A percentile compares a stretch with the other conserved stretches of the same genome.
phyloP scores from a whole-genome alignment of 768 basidiomycete genomes.

The Pulveroboletus sp. region DNA sequence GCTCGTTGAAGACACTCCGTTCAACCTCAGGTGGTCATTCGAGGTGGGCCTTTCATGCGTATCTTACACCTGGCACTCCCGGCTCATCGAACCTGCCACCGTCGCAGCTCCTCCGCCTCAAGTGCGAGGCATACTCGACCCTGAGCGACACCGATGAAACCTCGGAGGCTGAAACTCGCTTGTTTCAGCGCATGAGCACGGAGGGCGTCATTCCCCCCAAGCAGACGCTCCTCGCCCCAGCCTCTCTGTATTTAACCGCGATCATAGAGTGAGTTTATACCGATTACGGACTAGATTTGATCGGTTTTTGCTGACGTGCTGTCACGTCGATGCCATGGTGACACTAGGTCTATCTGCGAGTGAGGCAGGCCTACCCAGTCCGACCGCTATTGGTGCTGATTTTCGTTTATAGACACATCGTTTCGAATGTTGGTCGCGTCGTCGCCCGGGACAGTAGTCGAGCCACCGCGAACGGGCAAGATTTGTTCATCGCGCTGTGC shows the following conservation, averaged over 20 bases:
- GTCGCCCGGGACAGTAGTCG: conserved; percentile 82
- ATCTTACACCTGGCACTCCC: neutral
- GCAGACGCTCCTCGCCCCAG: conserved; percentile 64
- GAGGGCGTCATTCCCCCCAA: conserved; percentile 50
- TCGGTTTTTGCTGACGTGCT: conserved; percentile 26
- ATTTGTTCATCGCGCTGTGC: conserved; percentile 83
- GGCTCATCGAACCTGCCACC: conserved; percentile 8
- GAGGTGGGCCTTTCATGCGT: conserved; percentile 45
- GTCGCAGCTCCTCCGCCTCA: conserved; percentile 67
- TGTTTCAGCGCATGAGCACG: conserved; percentile 58
- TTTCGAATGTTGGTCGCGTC: conserved; percentile 80
- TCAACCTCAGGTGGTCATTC: conserved; percentile 70
- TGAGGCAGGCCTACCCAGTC: conserved; percentile 39
- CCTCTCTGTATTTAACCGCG: conserved; percentile 86
- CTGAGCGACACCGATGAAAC: conserved; percentile 81
- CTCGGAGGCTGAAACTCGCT: conserved; percentile 53
- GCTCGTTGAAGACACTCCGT: conserved; percentile 50
- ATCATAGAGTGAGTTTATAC: conserved; percentile 79
- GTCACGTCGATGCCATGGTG: conserved; percentile 14
- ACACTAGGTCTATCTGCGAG: conserved; percentile 79
- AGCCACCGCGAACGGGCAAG: conserved; percentile 67
- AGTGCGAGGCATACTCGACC: conserved; percentile 86
- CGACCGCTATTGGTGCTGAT: conserved; percentile 1
- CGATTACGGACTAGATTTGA: conserved; percentile 14
- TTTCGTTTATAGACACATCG: conserved; percentile 58